Conservation (phyloP, 768 basidiomycete species). For the Naganishia vaughanmartiniae region DNA sequence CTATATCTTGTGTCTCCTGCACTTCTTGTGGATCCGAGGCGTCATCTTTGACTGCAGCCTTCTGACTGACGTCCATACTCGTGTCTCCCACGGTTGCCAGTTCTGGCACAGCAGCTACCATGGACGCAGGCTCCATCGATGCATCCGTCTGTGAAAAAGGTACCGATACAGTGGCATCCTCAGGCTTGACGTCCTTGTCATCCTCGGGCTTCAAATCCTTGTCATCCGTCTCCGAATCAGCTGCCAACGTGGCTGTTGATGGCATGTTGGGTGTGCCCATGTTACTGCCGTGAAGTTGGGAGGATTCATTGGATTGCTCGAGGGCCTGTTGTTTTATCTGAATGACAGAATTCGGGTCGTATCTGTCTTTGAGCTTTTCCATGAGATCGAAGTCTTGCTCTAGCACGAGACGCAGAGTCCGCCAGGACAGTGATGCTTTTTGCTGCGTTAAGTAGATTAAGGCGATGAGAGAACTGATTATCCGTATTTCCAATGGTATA, state of each 20-base stretch:
- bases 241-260: constrained; percentile 6
- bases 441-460: neutral
- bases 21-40: neutral
- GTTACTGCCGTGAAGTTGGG: neutral
- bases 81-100: neutral
- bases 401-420: constrained; percentile 11
- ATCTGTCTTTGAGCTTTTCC: constrained; percentile 22
- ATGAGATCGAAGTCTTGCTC: constrained; percentile 14
- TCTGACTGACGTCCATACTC: no score
- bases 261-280: constrained; percentile 14
- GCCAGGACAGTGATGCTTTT: constrained; percentile 20
- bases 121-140: neutral
- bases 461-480: neutral
- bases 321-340: constrained; percentile 4
- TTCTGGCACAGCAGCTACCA: neutral
- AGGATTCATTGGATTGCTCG: neutral
- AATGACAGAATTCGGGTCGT: constrained; percentile 7
- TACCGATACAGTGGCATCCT: no score
- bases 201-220: constrained; percentile 2
- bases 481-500: neutral
- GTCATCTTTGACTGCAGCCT: neutral
- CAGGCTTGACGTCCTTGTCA: neutral
- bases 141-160: neutral
- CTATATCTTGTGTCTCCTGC: neutral
- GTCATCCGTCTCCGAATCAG: constrained; percentile 5